A percentile compares a stretch with the other conserved stretches of the same genome.
These are phyloP conservation scores for Cladosporium sp. DNA, from an alignment of 2,329 filamentous ascomycete genomes.

Conservation along the genomic window DNA sequence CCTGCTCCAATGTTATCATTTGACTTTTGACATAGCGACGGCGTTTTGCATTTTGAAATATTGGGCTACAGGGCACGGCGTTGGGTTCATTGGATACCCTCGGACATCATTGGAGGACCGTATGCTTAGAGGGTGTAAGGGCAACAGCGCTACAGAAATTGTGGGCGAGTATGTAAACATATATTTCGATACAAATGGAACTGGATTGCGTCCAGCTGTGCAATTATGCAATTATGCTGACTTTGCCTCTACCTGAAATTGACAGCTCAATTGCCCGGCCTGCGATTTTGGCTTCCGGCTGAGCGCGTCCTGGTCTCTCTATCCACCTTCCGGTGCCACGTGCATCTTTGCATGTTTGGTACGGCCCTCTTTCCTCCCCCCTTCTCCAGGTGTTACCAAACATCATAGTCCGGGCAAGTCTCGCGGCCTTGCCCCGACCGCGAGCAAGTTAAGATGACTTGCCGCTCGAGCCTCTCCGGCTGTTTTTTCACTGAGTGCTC, in stretches of 20 bases:
- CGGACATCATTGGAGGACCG: neutral
- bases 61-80: neutral
- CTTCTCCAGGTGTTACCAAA: too few species aligned
- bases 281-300: too few species aligned
- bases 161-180: neutral
- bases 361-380: neutral
- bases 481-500: neutral
- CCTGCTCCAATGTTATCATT: neutral
- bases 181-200: too few species aligned
- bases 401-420: too few species aligned
- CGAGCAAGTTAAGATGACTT: neutral
- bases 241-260: too few species aligned
- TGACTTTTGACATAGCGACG: conserved; percentile 19
- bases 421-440: neutral
- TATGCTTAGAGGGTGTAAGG: neutral
- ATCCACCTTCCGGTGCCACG: neutral
- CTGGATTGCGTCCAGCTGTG: too few species aligned
- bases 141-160: neutral
- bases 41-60: conserved; percentile 14
- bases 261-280: too few species aligned
- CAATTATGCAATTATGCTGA: too few species aligned
- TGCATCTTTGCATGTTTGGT: neutral
- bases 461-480: neutral
- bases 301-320: too few species aligned
- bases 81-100: neutral